Evolutionary conservation across 2,329 filamentous ascomycete genomes (phyloP).

Genomic region (Monosporascus sp.): DNA sequence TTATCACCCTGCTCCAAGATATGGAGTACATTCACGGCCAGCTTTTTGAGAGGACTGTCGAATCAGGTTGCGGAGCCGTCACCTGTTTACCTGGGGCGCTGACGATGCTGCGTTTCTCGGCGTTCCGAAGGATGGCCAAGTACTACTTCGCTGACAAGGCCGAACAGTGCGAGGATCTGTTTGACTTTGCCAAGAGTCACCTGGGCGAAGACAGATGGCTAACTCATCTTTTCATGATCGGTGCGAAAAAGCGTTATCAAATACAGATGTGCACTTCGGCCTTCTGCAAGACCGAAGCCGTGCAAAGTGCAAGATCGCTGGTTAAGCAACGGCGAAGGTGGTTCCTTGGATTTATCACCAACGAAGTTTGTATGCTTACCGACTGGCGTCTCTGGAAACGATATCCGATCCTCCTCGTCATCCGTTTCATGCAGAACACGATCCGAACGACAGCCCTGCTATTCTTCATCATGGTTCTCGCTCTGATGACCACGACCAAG

Average conservation of each 20-base stretch:
- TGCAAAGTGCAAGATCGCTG: conserved; percentile 78
- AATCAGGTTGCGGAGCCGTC: conserved; percentile 89
- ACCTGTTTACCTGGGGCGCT: conserved; percentile 93
- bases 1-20: conserved; percentile 90
- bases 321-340: conserved; percentile 92
- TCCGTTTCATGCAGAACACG: conserved; percentile 93
- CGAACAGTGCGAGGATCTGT: conserved; percentile 90
- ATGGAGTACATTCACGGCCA: conserved; percentile 99
- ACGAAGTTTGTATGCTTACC: conserved; percentile 97
- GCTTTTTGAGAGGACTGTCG: conserved; percentile 89
- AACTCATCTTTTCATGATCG: conserved; percentile 98
- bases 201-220: conserved; percentile 94
- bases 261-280: conserved; percentile 97
- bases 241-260: conserved; percentile 85
- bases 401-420: conserved; percentile 79
- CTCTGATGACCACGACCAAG: conserved; percentile 78
- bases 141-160: conserved; percentile 98
- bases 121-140: conserved; percentile 93
- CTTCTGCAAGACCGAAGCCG: conserved; percentile 97
- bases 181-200: conserved; percentile 94
- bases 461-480: conserved; percentile 90
- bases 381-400: conserved; percentile 86
- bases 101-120: conserved; percentile 92
- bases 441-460: conserved; percentile 90
- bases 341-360: conserved; percentile 97